These are phyloP conservation scores for Penicillium riverlandense DNA, from an alignment of 495 filamentous ascomycete species.

Conservation along the genomic window DNA sequence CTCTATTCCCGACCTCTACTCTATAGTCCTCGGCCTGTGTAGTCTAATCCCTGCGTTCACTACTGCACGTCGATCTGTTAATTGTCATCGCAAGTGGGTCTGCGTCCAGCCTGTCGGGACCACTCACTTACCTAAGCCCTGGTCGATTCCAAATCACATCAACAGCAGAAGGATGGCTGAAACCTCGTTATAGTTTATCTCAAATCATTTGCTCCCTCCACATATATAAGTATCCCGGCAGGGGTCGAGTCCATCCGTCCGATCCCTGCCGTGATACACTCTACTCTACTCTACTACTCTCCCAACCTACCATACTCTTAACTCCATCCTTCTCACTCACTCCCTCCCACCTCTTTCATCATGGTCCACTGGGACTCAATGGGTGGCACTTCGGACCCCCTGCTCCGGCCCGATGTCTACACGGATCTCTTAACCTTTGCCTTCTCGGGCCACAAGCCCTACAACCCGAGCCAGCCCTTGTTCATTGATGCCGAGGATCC, in stretches of 20 bases:
- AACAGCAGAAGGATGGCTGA: not conserved
- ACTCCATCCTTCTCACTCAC: too few relatives aligned
- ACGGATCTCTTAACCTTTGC: slow-evolving; percentile 38
- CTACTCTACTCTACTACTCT: too few relatives aligned
- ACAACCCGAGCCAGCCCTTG: slow-evolving; percentile 31
- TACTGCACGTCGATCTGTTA: too few relatives aligned
- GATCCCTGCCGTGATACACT: not conserved
- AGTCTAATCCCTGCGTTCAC: too few relatives aligned
- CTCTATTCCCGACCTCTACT: too few relatives aligned
- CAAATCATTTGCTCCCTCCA: too few relatives aligned
- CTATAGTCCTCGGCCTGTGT: too few relatives aligned
- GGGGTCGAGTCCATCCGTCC: not conserved
- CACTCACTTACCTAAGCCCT: not conserved
- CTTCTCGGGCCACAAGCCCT: slow-evolving; percentile 25
- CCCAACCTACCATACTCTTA: too few relatives aligned
- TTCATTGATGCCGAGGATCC: slow-evolving; percentile 54
- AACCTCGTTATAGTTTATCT: not conserved
- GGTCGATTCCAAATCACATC: not conserved
- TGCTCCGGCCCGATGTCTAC: slow-evolving; percentile 17
- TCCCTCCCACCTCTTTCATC: slow-evolving; percentile 5
- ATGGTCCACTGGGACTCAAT: slow-evolving; percentile 26
- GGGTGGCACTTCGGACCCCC: slow-evolving; percentile 9
- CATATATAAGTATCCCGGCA: too few relatives aligned
- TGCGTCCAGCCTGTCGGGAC: too few relatives aligned
- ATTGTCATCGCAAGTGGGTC: too few relatives aligned